Base-by-base conservation (phyloP, 306 rosid genomes). In the Lagenaria siceraria region DNA sequence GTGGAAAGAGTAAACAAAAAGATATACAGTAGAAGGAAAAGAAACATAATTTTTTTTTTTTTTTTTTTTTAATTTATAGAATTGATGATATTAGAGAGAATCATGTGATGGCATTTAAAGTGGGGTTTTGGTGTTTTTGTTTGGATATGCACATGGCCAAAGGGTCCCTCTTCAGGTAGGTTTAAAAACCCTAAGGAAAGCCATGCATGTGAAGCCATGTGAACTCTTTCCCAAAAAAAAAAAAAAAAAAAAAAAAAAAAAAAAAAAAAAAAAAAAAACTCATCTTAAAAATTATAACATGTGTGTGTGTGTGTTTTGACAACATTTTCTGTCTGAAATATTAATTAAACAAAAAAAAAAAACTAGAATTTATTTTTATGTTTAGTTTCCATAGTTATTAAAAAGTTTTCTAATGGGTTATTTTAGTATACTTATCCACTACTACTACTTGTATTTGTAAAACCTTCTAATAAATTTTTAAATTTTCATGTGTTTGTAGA, bases 191-290 rank as follows among this genome's bases (percentile, higher is more conserved):
- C 82, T 83, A 81, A 74, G 74, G 51, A 80, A 80, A 51, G 46
- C 76, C 76, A 71, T 71, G 72, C 94, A 91, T 88, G 97, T 91
- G 94, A 84, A 14, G 43, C 92, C 97, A 91, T 91, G 97, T 91
- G 97, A 87, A 13, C 36, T 46, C 79, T 86, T 85, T 76, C 79
- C 66, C 65, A 68, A 7, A 7, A 6, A 51, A 51, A 51, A 49
- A 15, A 1, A 1, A 0, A 51, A n/a, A n/a, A n/a, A n/a, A n/a
- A n/a, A n/a, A n/a, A n/a, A n/a, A 17, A 53, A 18, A 2, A 55
- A 1, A 56, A 56, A 56, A 9, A 0, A 9, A 9, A 40, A 40
- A 33, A 52, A 1, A 62, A 17, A 1, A 10, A 27, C 40, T 61
- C 5, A 8, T 36, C 4, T 10, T 27, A 6, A 0, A 31, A 62